Conservation (phyloP, 2,329 filamentous ascomycete genomes). For the Daldinia sp. region DNA sequence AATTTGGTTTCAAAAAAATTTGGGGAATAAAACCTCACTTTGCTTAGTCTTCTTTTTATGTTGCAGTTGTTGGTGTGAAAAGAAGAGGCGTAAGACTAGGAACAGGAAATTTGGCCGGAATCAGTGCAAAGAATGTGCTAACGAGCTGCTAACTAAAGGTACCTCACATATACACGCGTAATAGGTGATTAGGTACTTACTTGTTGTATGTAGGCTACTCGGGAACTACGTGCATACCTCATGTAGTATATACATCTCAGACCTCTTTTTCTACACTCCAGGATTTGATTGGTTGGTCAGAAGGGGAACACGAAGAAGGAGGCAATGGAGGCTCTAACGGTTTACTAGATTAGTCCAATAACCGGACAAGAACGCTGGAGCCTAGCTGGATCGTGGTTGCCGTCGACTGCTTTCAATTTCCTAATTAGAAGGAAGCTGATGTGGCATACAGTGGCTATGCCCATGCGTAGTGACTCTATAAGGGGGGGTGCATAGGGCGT, state of each 20-base stretch:
- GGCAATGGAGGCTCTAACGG: conserved; percentile 4
- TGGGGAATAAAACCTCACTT: conserved; percentile 27
- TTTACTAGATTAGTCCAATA: conserved; percentile 9
- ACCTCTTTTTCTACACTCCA: not conserved
- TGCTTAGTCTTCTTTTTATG: conserved; percentile 4
- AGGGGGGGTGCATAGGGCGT: not conserved
- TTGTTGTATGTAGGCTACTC: not conserved
- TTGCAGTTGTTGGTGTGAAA: conserved; percentile 25
- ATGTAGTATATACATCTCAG: not conserved
- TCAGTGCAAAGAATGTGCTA: conserved; percentile 3
- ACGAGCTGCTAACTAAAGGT: not conserved
- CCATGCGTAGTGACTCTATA: conserved; percentile 4
- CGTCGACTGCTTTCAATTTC: conserved; percentile 36
- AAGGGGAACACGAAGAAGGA: conserved; percentile 24
- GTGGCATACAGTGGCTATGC: conserved; percentile 41
- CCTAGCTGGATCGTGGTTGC: conserved; percentile 25
- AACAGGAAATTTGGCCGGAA: conserved; percentile 9
- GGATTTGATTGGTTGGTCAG: not conserved
- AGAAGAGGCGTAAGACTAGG: conserved; percentile 15
- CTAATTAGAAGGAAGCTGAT: conserved; percentile 41
- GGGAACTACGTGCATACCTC: not conserved
- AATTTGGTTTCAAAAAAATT: conserved; percentile 32
- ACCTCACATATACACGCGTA: not conserved
- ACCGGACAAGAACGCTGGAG: conserved; percentile 20
- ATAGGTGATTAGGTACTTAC: not conserved